These are phyloP conservation scores for Cucumis cinereus DNA, from an alignment of 306 rosid species.

Conservation along the genomic window DNA sequence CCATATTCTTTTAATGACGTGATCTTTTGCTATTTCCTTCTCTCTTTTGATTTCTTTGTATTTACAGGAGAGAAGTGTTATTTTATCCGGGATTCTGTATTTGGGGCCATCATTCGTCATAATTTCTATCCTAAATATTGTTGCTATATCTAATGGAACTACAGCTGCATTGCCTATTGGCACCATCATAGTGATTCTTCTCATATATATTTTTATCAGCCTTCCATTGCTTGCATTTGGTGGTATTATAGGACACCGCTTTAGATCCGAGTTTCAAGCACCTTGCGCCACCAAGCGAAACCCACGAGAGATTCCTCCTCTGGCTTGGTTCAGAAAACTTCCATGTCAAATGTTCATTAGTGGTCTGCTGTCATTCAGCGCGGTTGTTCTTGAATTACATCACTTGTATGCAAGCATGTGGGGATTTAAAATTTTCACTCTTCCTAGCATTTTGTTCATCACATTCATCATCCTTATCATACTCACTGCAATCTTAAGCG, in stretches of 20 bases:
- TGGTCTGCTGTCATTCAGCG: conserved; percentile 72
- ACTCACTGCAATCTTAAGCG: conserved; percentile 41
- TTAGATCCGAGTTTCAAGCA: conserved; percentile 49
- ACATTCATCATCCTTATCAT: conserved; percentile 37
- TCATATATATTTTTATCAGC: conserved; percentile 32
- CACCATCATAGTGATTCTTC: conserved; percentile 47
- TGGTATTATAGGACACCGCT: conserved; percentile 52
- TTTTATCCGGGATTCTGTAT: conserved; percentile 56
- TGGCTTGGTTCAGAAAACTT: conserved; percentile 68
- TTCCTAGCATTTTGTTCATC: conserved; percentile 48
- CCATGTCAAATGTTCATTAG: conserved; percentile 68
- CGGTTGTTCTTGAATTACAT: conserved; percentile 52
- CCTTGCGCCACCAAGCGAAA: conserved; percentile 42
- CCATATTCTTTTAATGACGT: background rate
- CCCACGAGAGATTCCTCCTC: conserved; percentile 52
- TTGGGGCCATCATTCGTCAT: conserved; percentile 54
- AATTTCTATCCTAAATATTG: conserved; percentile 43
- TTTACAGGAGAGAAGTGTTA: conserved; percentile 57
- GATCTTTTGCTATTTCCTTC: background rate
- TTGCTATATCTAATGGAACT: conserved; percentile 51
- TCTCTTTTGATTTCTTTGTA: conserved; percentile 8
- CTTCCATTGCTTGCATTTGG: conserved; percentile 79
- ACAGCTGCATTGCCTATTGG: conserved; percentile 69
- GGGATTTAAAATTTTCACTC: conserved; percentile 74
- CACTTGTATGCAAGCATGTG: conserved; percentile 64